Conservation (phyloP, 2,329 filamentous ascomycete species). For the Penicillium italicum region DNA sequence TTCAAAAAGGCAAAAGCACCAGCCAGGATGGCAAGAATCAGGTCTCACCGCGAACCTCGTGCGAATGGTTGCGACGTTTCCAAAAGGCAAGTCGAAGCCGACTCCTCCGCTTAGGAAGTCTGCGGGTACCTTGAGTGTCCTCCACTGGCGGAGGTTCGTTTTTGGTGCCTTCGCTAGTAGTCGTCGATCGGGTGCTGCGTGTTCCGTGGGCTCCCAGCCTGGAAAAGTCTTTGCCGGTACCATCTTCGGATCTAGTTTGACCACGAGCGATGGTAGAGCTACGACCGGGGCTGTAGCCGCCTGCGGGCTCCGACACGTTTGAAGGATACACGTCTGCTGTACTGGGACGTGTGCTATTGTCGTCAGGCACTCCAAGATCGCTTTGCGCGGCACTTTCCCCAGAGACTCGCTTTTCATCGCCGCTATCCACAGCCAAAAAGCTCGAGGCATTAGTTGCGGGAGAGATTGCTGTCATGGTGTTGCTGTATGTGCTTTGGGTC, state of each 20-base stretch:
- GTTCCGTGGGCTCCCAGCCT: conserved; percentile 22
- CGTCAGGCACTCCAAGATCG: conserved; percentile 30
- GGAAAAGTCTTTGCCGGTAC: conserved; percentile 23
- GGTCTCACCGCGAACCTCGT: conserved; percentile 34
- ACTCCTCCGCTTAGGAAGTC: conserved; percentile 37
- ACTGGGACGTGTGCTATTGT: conserved; percentile 28
- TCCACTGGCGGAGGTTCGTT: conserved; percentile 24
- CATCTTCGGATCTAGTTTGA: conserved; percentile 20
- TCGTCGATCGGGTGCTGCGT: conserved; percentile 29
- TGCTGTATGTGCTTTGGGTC: conserved; percentile 43
- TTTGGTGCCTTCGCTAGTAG: conserved; percentile 27
- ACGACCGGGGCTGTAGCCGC: conserved; percentile 24
- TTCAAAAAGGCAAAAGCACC: conserved; percentile 5
- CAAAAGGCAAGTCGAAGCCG: conserved; percentile 43
- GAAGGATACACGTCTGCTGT: conserved; percentile 29
- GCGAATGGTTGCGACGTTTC: conserved; percentile 35
- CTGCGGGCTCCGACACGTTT: conserved; percentile 18
- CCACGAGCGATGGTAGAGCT: conserved; percentile 18
- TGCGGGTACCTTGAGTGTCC: conserved; percentile 22
- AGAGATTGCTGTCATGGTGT: conserved; percentile 42
- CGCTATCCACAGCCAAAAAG: conserved; percentile 41
- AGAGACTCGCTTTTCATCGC: conserved; percentile 36
- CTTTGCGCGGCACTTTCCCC: conserved; percentile 30
- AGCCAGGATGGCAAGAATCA: conserved; percentile 18
- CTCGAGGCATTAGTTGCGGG: conserved; percentile 46